A percentile compares a stretch with the other conserved stretches of the same genome.
phyloP scores from a whole-genome alignment of 192 early-diverging fungal genomes.

The Coemansia sp. region DNA sequence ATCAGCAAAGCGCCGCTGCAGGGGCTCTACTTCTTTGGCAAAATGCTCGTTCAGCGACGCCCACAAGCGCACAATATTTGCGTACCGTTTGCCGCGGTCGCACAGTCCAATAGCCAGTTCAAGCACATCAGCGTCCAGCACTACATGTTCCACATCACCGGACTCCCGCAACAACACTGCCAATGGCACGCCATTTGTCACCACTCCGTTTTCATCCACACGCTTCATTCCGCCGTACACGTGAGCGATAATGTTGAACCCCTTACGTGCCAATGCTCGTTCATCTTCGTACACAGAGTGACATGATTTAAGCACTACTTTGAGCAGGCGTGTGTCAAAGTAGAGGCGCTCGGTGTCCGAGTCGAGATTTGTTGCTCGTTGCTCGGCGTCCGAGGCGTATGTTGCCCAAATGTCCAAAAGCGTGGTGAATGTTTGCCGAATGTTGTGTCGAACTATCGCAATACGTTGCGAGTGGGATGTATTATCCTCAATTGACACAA shows the following conservation, averaged over 20 bases:
- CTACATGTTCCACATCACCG: background rate
- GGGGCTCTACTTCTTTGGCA: conserved; percentile 17
- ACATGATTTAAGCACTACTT: conserved; percentile 38
- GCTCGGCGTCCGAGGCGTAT: conserved; percentile 30
- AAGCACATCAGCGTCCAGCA: conserved; percentile 28
- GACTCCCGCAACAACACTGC: conserved; percentile 17
- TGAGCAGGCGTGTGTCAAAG: conserved; percentile 19
- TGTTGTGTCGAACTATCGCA: conserved; percentile 23
- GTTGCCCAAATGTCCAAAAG: conserved; percentile 26
- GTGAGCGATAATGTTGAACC: conserved; percentile 28
- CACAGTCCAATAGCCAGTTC: conserved; percentile 41
- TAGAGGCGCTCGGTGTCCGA: background rate
- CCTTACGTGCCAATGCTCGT: conserved; percentile 37
- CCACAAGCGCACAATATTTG: conserved; percentile 53
- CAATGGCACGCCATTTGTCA: conserved; percentile 3
- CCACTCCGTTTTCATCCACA: background rate
- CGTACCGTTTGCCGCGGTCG: conserved; percentile 25
- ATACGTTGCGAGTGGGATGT: conserved; percentile 3
- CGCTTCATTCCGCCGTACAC: conserved; percentile 35
- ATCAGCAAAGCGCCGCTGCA: background rate
- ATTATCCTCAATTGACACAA: background rate
- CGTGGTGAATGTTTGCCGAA: conserved; percentile 19
- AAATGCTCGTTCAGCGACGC: conserved; percentile 33
- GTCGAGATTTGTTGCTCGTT: conserved; percentile 6
- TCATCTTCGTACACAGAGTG: conserved; percentile 32